phyloP scores from a whole-genome alignment of 1,139 yeast genomes.

The Geotrichum cucujoidarum region DNA sequence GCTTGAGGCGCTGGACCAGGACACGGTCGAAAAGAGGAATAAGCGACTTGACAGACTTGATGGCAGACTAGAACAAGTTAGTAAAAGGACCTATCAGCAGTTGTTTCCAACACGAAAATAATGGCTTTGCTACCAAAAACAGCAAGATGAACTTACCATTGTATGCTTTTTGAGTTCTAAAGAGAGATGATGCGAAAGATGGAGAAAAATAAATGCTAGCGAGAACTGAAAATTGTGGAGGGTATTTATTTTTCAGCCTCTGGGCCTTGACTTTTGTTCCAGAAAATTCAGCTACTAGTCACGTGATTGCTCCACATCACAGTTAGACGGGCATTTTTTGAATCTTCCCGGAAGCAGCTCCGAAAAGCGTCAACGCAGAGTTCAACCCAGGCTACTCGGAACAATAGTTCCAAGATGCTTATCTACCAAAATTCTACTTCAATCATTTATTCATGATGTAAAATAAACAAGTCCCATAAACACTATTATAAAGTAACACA shows the following conservation, averaged over 20 bases:
- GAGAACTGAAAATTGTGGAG: neutral
- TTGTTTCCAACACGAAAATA: neutral
- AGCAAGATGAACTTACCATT: no score
- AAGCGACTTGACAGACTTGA: conserved; percentile 82
- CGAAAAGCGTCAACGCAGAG: no score
- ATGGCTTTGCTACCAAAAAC: neutral
- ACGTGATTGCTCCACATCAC: no score
- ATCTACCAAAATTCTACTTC: no score
- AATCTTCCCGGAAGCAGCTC: no score
- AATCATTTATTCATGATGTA: no score
- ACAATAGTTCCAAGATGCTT: no score
- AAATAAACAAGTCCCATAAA: no score
- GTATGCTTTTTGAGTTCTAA: neutral
- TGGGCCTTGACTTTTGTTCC: neutral
- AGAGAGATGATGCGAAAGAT: neutral
- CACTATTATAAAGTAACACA: no score
- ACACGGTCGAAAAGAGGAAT: conserved; percentile 94
- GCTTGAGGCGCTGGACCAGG: conserved; percentile 88
- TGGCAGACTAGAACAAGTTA: conserved; percentile 38
- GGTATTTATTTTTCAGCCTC: neutral
- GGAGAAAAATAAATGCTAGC: neutral
- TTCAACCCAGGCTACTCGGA: no score
- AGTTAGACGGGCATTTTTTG: no score
- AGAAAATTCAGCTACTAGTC: neutral
- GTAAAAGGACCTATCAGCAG: neutral